Percentiles rank a stretch among this genome's conserved stretches.
phyloP scores from a whole-genome alignment of 1,284 basidiomycete genomes.

The Tetrapyrgos nigripes region DNA sequence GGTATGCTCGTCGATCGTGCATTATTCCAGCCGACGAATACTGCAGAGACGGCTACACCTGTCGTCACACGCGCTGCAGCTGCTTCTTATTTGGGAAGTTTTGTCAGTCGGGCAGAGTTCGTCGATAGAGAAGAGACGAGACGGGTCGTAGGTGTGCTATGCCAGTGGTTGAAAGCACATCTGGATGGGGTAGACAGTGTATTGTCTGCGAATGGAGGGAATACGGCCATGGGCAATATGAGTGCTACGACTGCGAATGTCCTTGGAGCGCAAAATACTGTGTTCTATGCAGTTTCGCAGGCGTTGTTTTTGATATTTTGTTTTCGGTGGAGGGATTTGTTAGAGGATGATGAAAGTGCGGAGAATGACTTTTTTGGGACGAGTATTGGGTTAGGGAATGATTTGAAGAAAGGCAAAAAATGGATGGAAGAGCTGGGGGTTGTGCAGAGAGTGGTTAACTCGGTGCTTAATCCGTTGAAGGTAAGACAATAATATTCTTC shows the following conservation, averaged over 20 bases:
- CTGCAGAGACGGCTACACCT: constrained; percentile 43
- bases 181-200: constrained; percentile 75
- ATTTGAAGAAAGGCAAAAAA: constrained; percentile 50
- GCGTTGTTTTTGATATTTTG: constrained; percentile 98
- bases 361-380: neutral
- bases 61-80: constrained; percentile 87
- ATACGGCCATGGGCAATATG: constrained; percentile 15
- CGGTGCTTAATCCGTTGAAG: constrained; percentile 90
- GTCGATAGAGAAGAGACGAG: constrained; percentile 82
- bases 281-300: constrained; percentile 95
- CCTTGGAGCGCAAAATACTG: constrained; percentile 61
- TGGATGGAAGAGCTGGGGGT: constrained; percentile 90
- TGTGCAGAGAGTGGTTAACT: constrained; percentile 84
- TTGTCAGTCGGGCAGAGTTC: constrained; percentile 91
- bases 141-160: constrained; percentile 83
- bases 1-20: constrained; percentile 92
- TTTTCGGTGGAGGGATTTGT: constrained; percentile 93
- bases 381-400: constrained; percentile 14
- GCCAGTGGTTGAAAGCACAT: constrained; percentile 82
- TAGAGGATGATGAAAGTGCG: constrained; percentile 60
- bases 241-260: constrained; percentile 40
- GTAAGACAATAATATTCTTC: constrained; percentile 43
- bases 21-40: constrained; percentile 63
- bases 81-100: constrained; percentile 91
- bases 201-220: constrained; percentile 25